Base-by-base conservation (phyloP, 2,329 filamentous ascomycete genomes). In the Ophiostoma sp. region DNA sequence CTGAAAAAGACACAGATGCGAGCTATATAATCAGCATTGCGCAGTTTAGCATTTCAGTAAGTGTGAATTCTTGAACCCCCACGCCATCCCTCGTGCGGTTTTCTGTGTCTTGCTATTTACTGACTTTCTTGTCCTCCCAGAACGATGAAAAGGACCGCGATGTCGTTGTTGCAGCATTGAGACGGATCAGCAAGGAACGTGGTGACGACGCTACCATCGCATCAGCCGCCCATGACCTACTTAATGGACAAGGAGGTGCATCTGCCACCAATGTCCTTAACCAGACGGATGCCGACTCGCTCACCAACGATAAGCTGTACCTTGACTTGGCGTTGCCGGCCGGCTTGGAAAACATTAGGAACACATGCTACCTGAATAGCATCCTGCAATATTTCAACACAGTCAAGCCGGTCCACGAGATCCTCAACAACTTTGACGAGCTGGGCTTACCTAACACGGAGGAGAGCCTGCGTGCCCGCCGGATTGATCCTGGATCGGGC, bases 351-450 rank as follows among this genome's bases (percentile, higher is more conserved):
- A 99, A 98, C 78, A 97, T 98, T 73, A 95, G 96, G 74, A 99
- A 99, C 79, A 99, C 97, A 0, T 99, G 96, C 81, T 99, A 99
- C 79, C 87, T 99, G 72, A 99, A 99, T 84, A 98, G 95, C 82
- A 88, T 99, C 68, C 86, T 99, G 11, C 96, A 99, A 78, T 98
- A 97, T 80, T 92, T 98, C 77, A 98, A 97, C 80, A 97, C 95
- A 0, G 89, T 98, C 72, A 91, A 90, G 75, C 90, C 93, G 1
- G 86, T 98, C 39, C 89, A 95, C 69, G 88, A 96, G 5, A 88
- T 98, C 76, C 90, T 98, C 2, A 85, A 97, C 73, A 86, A 93
- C 69, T 93, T 93, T 76, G 90, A 95, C 33, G 82, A 89, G 4
- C 88, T 91, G 78, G 89, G 91, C 76, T 88, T 96, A 79, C 88